phyloP scores from a whole-genome alignment of 2,329 filamentous ascomycete species.

The Peltaster fructicola region DNA sequence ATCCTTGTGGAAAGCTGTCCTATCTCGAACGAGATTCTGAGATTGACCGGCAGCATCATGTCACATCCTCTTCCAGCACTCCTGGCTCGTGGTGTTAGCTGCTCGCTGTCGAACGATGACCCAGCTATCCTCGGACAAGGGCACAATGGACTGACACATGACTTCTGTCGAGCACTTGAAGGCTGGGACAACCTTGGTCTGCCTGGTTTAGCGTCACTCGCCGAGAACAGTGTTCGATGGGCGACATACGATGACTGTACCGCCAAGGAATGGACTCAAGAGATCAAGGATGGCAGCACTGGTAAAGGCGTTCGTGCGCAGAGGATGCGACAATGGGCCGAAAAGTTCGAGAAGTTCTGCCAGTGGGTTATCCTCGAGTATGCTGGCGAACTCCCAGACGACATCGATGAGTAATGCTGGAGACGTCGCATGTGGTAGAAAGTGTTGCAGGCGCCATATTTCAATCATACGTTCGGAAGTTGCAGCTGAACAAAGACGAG shows the following conservation, averaged over 20 bases:
- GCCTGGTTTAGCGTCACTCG: constrained; percentile 67
- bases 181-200: constrained; percentile 84
- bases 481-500: too few species aligned
- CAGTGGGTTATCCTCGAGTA: constrained; percentile 73
- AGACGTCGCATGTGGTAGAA: too few species aligned
- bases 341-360: constrained; percentile 79
- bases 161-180: constrained; percentile 87
- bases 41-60: constrained; percentile 59
- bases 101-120: constrained; percentile 78
- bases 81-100: constrained; percentile 66
- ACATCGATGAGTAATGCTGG: too few species aligned
- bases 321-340: constrained; percentile 59
- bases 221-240: constrained; percentile 86
- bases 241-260: constrained; percentile 70
- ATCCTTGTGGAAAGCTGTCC: constrained; percentile 84
- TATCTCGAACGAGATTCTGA: constrained; percentile 74
- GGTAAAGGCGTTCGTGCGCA: constrained; percentile 54
- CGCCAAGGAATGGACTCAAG: constrained; percentile 51
- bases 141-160: constrained; percentile 65
- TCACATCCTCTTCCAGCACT: constrained; percentile 69
- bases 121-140: constrained; percentile 77
- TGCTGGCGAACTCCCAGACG: too few species aligned
- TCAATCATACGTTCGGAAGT: too few species aligned
- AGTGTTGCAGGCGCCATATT: too few species aligned
- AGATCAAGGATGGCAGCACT: constrained; percentile 54